Base-by-base conservation (phyloP, 495 filamentous ascomycete genomes). In the Amphirosellinia nigrospora region DNA sequence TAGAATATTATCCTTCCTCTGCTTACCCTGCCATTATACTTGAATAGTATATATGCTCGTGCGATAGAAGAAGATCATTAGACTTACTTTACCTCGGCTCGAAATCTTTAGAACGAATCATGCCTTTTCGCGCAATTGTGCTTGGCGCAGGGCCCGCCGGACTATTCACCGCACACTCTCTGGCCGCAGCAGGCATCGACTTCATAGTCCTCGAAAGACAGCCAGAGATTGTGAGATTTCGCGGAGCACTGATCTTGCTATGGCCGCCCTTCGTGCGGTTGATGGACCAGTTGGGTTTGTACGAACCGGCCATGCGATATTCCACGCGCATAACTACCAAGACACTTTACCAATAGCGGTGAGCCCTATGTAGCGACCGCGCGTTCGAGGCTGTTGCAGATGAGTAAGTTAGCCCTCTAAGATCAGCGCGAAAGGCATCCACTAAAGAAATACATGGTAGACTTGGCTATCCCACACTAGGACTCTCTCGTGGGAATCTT, bases 141-240 rank as follows among this genome's bases (percentile, higher is more conserved):
- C 79, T 82, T 26, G 87, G 86, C 21, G 85, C 81, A 6, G 82
- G 81, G 0, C 79, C 87, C 26, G 75, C 81, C 4, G 87, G 87
- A 0, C 68, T 89, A 6, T 82, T 82, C 13, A 68, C 84, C 2
- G 85, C 87, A 0, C 79, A 86, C 39, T 72, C 70, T 8, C 77
- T 89, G 7, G 61, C 77, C 0, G 66, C 67, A 32, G 79, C 77
- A 1, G 73, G 76, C 26, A 84, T 89, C 69, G 84, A 86, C 63
- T 84, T 81, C 39, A 67, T 86, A 10, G 46, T 89, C 0, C 79
- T 88, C 11, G 87, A 88, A 72, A 76, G 76, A 23, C 65, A 75
- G 10, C 4, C 45, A 0, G 75, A 78, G 6, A 73, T 85, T 8
- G 74, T 79, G 11, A 80, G 81, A 9, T 73, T 80, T n/a, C 61